phyloP scores from a whole-genome alignment of 345 rosid species.

The Acer saccharum region DNA sequence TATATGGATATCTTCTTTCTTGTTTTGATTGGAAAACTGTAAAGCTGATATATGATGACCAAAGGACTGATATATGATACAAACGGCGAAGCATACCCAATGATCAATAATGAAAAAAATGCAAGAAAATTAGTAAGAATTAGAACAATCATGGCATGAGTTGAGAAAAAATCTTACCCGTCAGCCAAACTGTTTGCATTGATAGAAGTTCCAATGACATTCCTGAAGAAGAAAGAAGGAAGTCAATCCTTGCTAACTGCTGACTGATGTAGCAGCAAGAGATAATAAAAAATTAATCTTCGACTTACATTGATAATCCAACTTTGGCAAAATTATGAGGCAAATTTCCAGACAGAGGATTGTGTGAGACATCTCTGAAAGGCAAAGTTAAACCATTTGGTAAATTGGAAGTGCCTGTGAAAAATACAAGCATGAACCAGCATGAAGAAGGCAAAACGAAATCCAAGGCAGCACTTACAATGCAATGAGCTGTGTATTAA shows the following conservation, averaged over 20 bases:
- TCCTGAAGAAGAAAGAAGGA: constrained; percentile 34
- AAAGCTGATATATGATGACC: background rate
- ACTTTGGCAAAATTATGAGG: constrained; percentile 30
- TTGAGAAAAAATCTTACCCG: constrained; percentile 27
- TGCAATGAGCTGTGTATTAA: constrained; percentile 38
- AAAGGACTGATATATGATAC: background rate
- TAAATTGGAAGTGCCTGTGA: constrained; percentile 7
- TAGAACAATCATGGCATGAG: background rate
- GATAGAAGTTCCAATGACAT: constrained; percentile 50
- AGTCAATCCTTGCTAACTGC: constrained; percentile 11
- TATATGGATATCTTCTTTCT: background rate
- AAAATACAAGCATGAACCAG: background rate
- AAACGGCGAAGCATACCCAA: background rate
- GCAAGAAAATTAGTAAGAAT: background rate
- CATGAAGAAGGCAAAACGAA: background rate
- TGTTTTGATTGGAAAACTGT: background rate
- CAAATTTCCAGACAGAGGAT: constrained; percentile 52
- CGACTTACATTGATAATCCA: constrained; percentile 49
- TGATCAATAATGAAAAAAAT: background rate
- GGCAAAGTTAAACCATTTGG: background rate
- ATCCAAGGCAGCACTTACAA: constrained; percentile 36
- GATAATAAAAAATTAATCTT: background rate
- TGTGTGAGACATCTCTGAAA: constrained; percentile 61
- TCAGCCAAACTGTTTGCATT: constrained; percentile 33
- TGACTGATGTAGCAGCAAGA: constrained; percentile 1